A percentile compares a stretch with the other conserved stretches of the same genome.
Evolutionary conservation across 176 grass and related monocot genomes (phyloP).

Genomic region (Triticum timopheevii): DNA sequence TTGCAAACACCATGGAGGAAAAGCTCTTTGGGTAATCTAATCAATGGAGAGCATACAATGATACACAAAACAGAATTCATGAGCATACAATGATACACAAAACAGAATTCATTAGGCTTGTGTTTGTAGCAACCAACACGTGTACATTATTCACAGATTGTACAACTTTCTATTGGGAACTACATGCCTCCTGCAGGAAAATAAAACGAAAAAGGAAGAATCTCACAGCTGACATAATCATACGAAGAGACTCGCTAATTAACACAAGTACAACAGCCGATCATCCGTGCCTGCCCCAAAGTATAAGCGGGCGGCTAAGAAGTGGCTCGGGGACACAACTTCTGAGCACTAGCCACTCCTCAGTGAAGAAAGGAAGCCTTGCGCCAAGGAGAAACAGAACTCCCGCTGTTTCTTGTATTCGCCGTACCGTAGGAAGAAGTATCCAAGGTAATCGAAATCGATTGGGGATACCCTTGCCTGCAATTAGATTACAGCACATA

Average conservation of each 20-base stretch:
- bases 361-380: constrained; percentile 34
- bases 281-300: not conserved
- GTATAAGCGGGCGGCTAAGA: not conserved
- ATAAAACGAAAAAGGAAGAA: not conserved
- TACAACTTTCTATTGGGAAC: not conserved
- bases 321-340: not conserved
- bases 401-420: constrained; percentile 96
- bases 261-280: constrained; percentile 4
- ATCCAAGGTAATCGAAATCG: constrained; percentile 87
- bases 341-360: not conserved
- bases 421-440: constrained; percentile 81
- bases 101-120: not conserved
- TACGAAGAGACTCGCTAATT: constrained; percentile 1
- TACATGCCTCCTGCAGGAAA: constrained; percentile 1
- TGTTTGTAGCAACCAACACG: not conserved
- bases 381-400: constrained; percentile 40
- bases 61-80: not conserved
- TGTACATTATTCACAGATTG: not conserved
- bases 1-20: too few relatives aligned
- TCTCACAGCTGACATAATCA: constrained; percentile 19
- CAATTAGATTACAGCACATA: constrained; percentile 6
- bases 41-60: not conserved
- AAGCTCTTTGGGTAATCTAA: not conserved
- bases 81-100: not conserved
- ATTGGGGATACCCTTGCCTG: constrained; percentile 91